These are phyloP conservation scores for Saprolegnia parasitica DNA, from an alignment of 352 stramenopile genomes.

Conservation along the genomic window DNA sequence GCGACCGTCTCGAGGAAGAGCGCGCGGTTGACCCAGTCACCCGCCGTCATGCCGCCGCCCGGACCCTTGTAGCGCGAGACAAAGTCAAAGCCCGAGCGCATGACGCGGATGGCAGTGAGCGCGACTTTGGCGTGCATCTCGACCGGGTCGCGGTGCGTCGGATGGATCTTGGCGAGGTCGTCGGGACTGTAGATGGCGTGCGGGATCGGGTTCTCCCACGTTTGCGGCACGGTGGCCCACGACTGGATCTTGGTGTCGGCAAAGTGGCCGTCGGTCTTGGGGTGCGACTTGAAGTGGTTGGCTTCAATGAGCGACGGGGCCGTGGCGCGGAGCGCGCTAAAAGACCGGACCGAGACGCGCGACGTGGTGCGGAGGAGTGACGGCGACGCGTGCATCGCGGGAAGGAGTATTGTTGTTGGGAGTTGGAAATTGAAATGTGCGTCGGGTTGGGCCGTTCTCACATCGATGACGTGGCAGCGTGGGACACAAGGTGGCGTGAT, in stretches of 20 bases:
- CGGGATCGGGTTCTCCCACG: constrained; percentile 40
- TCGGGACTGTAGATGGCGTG: constrained; percentile 45
- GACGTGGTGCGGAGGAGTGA: not conserved
- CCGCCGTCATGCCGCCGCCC: constrained; percentile 47
- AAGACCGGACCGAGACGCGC: not conserved
- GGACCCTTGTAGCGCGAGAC: constrained; percentile 46
- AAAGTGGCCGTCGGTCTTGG: constrained; percentile 23
- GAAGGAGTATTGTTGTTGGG: no score
- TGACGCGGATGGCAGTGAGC: constrained; percentile 37
- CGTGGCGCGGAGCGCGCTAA: not conserved
- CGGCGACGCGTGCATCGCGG: not conserved
- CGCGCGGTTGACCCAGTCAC: constrained; percentile 62
- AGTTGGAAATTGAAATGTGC: no score
- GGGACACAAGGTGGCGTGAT: no score
- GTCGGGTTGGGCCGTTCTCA: no score
- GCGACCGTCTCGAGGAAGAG: constrained; percentile 77
- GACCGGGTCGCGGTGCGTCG: constrained; percentile 38
- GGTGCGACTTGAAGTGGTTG: constrained; percentile 25
- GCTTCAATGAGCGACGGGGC: not conserved
- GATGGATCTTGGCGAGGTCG: constrained; percentile 33
- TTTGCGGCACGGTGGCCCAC: not conserved
- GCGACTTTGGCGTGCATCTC: constrained; percentile 42
- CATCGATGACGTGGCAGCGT: no score
- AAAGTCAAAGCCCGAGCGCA: constrained; percentile 49
- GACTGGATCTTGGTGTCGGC: constrained; percentile 3